Conservation (phyloP, 192 early-diverging fungal species). For the Piromyces finnis region DNA sequence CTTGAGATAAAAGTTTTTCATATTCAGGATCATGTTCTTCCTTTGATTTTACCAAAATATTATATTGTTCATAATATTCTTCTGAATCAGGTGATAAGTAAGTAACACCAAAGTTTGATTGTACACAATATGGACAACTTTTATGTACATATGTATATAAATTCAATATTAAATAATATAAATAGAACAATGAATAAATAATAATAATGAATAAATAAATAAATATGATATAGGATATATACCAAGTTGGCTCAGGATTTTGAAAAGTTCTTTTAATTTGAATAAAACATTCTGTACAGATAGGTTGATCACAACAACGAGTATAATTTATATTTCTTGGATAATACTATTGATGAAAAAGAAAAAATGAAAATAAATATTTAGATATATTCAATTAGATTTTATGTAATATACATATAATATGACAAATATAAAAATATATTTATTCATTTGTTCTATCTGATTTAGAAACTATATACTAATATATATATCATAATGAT, state of each 20-base stretch:
- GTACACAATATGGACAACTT: constrained; percentile 74
- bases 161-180: background rate
- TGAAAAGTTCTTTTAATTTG: constrained; percentile 71
- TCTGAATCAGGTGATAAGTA: constrained; percentile 36
- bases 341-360: constrained; percentile 40
- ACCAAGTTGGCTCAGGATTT: constrained; percentile 38
- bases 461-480: too few relatives aligned
- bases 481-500: too few relatives aligned
- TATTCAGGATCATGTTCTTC: background rate
- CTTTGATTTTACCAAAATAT: background rate
- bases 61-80: constrained; percentile 2
- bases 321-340: constrained; percentile 83
- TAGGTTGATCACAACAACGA: constrained; percentile 82
- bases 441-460: too few relatives aligned
- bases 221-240: background rate
- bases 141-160: too few relatives aligned
- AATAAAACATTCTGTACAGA: constrained; percentile 94
- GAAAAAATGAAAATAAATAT: background rate
- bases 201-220: too few relatives aligned
- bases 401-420: too few relatives aligned
- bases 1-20: constrained; percentile 5
- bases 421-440: too few relatives aligned
- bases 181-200: background rate
- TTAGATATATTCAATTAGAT: too few relatives aligned
- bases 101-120: constrained; percentile 63